A percentile compares a stretch with the other conserved stretches of the same genome.
Conservation (phyloP, 208 protist species). For the Kentomonas sorsogonicus region DNA sequence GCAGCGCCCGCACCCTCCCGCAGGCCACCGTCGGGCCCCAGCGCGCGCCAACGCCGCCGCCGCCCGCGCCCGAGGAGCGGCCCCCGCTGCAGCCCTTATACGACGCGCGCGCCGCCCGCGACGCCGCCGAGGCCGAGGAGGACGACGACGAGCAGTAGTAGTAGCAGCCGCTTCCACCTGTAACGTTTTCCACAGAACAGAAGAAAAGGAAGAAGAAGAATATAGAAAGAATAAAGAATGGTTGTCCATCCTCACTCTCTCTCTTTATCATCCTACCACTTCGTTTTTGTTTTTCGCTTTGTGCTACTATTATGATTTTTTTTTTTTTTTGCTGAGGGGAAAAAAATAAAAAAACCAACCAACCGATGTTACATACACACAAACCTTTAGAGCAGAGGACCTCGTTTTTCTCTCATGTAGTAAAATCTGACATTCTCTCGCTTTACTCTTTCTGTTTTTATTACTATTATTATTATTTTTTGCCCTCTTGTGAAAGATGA, state of each 20-base stretch:
- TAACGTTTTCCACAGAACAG: too few relatives aligned
- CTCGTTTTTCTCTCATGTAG: too few relatives aligned
- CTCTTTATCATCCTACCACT: neutral
- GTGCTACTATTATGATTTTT: neutral
- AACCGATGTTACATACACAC: neutral
- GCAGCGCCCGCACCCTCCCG: slow-evolving; percentile 36
- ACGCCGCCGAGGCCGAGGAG: slow-evolving; percentile 40
- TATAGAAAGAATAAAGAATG: neutral
- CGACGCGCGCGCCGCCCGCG: slow-evolving; percentile 48
- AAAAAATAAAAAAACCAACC: slow-evolving; percentile 10
- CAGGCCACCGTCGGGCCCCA: slow-evolving; percentile 48
- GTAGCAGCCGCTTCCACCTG: too few relatives aligned
- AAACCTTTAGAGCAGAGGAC: neutral
- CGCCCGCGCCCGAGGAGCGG: slow-evolving; percentile 56
- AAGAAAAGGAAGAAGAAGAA: neutral
- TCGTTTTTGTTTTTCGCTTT: slow-evolving; percentile 5
- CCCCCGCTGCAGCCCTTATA: slow-evolving; percentile 81
- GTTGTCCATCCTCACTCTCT: neutral
- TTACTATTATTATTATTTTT: neutral
- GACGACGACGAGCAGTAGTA: slow-evolving; percentile 28
- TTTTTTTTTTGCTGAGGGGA: neutral
- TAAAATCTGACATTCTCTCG: neutral
- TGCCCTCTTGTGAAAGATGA: neutral
- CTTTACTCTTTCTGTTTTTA: slow-evolving; percentile 3
- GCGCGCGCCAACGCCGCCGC: slow-evolving; percentile 77